phyloP scores from a whole-genome alignment of 2,329 filamentous ascomycete species.

The Decorospora gaudefroyi region DNA sequence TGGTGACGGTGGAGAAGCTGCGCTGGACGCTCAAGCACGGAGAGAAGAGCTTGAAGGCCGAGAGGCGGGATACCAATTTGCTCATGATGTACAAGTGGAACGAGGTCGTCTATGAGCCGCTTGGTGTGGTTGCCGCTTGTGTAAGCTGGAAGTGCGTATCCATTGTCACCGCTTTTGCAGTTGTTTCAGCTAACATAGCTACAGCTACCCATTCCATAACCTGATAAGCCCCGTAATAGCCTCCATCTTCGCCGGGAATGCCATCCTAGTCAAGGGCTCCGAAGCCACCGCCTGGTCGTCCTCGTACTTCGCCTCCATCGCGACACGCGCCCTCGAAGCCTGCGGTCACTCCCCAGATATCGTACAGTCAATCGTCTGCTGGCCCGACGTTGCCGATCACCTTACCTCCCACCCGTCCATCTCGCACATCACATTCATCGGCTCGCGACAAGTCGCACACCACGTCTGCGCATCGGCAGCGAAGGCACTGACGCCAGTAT shows the following conservation, averaged over 20 bases:
- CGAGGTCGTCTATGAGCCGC: slow-evolving; percentile 84
- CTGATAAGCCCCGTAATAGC: slow-evolving; percentile 89
- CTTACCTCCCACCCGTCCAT: slow-evolving; percentile 85
- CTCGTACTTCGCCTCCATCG: slow-evolving; percentile 77
- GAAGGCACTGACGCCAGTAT: slow-evolving; percentile 81
- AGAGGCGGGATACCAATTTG: slow-evolving; percentile 79
- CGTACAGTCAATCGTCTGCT: slow-evolving; percentile 84
- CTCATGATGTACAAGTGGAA: slow-evolving; percentile 97
- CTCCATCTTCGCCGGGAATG: slow-evolving; percentile 87
- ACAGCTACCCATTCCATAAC: slow-evolving; percentile 76
- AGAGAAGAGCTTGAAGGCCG: slow-evolving; percentile 74
- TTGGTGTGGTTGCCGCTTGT: slow-evolving; percentile 88
- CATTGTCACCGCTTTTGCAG: not conserved
- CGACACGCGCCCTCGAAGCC: slow-evolving; percentile 74
- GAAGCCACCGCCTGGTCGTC: slow-evolving; percentile 96
- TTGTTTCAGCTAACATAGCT: slow-evolving; percentile 12
- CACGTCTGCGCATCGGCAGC: slow-evolving; percentile 86
- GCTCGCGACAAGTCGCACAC: slow-evolving; percentile 82
- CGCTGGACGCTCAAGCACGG: slow-evolving; percentile 93
- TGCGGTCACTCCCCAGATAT: slow-evolving; percentile 83
- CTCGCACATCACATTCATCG: slow-evolving; percentile 93
- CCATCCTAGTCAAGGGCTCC: slow-evolving; percentile 88
- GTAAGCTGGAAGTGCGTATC: slow-evolving; percentile 89
- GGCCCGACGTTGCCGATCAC: slow-evolving; percentile 78
- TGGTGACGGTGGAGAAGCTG: slow-evolving; percentile 91